A percentile compares a stretch with the other conserved stretches of the same genome.
phyloP scores from a whole-genome alignment of 345 rosid genomes.

The Firmiana major region DNA sequence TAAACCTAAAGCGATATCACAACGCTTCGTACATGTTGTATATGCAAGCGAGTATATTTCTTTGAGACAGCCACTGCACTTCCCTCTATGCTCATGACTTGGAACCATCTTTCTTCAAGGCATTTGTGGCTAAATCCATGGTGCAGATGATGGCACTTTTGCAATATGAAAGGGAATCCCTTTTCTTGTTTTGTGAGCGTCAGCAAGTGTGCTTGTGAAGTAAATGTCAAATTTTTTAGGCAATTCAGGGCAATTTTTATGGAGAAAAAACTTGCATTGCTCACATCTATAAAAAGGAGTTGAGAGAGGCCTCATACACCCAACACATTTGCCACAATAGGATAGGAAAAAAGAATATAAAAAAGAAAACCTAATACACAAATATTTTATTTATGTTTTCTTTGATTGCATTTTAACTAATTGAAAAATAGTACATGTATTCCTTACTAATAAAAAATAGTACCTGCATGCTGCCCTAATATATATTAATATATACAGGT shows the following conservation, averaged over 20 bases:
- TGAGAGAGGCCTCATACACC: slow-evolving; percentile 17
- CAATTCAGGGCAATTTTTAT: slow-evolving; percentile 23
- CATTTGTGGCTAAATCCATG: slow-evolving; percentile 14
- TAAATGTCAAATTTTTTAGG: slow-evolving; percentile 9
- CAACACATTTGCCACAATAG: background rate
- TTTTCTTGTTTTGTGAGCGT: background rate
- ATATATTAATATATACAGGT: too few relatives aligned
- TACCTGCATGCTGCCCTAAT: too few relatives aligned
- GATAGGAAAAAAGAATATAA: too few relatives aligned
- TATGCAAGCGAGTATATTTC: background rate
- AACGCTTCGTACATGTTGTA: background rate
- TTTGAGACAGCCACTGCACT: background rate
- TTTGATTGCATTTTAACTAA: too few relatives aligned
- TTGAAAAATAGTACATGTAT: too few relatives aligned
- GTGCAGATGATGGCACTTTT: too few relatives aligned
- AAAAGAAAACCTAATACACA: too few relatives aligned
- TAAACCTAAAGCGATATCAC: slow-evolving; percentile 4
- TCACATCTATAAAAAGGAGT: slow-evolving; percentile 14
- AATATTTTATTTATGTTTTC: too few relatives aligned
- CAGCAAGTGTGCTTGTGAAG: slow-evolving; percentile 13
- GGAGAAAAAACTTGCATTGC: slow-evolving; percentile 20
- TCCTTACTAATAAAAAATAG: too few relatives aligned
- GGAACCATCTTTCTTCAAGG: background rate
- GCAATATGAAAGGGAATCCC: too few relatives aligned
- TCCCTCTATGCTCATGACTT: background rate